These are phyloP conservation scores for Boletus sp. DNA, from an alignment of 1,284 basidiomycete species.

Conservation along the genomic window DNA sequence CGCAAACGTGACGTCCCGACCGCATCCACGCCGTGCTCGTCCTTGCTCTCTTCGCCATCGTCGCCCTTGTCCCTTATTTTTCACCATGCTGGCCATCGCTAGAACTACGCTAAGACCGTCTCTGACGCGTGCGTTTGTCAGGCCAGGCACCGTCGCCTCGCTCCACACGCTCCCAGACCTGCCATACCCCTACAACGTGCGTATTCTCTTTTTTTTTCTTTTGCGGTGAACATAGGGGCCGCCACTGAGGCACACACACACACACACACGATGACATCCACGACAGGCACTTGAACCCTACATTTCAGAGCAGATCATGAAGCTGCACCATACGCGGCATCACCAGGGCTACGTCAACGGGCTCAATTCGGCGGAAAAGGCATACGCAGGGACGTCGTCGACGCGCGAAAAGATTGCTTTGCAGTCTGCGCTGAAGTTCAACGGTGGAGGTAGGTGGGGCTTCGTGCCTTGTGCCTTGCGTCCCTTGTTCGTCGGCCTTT, in stretches of 20 bases:
- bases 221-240: neutral
- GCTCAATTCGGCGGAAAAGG: conserved; percentile 87
- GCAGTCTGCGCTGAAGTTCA: conserved; percentile 86
- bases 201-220: conserved; percentile 21
- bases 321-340: conserved; percentile 93
- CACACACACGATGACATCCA: neutral
- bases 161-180: conserved; percentile 80
- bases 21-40: no score
- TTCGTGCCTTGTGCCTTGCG: no score
- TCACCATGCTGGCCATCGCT: conserved; percentile 47
- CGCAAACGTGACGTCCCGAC: neutral
- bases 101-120: conserved; percentile 40
- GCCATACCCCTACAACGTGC: conserved; percentile 86
- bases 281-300: conserved; percentile 67
- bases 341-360: conserved; percentile 92
- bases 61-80: neutral
- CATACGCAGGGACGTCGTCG: conserved; percentile 63
- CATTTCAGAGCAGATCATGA: conserved; percentile 84
- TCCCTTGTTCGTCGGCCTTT: no score
- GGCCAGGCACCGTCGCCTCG: conserved; percentile 34
- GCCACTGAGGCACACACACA: neutral
- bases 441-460: conserved; percentile 70
- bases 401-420: conserved; percentile 83
- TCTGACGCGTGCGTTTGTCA: conserved; percentile 38
- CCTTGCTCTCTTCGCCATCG: neutral